phyloP scores from a whole-genome alignment of 805 yeast species.

The Myxozyma nipponensis region DNA sequence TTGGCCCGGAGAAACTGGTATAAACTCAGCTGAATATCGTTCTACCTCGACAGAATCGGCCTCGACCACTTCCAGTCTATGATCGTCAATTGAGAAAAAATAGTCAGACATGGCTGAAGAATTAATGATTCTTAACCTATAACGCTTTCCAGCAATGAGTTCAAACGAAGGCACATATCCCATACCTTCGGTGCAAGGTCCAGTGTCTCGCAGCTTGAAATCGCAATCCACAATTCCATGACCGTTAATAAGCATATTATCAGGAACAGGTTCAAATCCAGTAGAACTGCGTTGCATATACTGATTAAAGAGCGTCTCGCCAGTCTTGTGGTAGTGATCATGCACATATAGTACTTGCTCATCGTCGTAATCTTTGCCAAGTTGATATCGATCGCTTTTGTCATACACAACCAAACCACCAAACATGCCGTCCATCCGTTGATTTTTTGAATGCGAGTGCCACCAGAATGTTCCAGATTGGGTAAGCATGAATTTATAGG shows the following conservation, averaged over 20 bases:
- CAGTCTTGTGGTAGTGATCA: conserved; percentile 15
- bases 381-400: conserved; percentile 3
- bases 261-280: conserved; percentile 22
- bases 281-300: conserved; percentile 7
- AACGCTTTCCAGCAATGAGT: conserved; percentile 10
- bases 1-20: conserved; percentile 2
- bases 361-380: conserved; percentile 10
- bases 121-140: conserved; percentile 22
- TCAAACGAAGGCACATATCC: conserved; percentile 4
- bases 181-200: not conserved
- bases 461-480: conserved; percentile 55
- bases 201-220: not conserved
- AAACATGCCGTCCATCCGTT: conserved; percentile 66
- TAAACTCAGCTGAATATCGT: not conserved
- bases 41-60: conserved; percentile 24
- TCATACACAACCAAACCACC: conserved; percentile 45
- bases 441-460: conserved; percentile 54
- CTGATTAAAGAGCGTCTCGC: not conserved
- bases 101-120: conserved; percentile 19
- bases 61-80: conserved; percentile 16
- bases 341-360: conserved; percentile 12
- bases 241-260: conserved; percentile 19
- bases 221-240: conserved; percentile 12
- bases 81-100: conserved; percentile 21
- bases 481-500: conserved; percentile 43